Conservation (phyloP, 768 basidiomycete species). For the Suillus hirtellus region DNA sequence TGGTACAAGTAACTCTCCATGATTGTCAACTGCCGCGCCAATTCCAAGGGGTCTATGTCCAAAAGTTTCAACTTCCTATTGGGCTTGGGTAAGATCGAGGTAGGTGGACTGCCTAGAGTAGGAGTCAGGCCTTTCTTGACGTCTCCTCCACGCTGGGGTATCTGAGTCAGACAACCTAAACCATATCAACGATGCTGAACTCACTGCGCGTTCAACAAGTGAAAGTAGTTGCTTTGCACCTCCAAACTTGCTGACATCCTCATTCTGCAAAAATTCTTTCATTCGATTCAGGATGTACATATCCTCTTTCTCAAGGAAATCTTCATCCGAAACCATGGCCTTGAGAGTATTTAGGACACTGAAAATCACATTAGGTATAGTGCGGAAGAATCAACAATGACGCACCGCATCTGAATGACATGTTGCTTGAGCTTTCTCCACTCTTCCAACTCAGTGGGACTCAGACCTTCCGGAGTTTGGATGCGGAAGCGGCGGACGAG, state of each 20-base stretch:
- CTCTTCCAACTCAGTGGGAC: slow-evolving; percentile 59
- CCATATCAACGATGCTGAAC: slow-evolving; percentile 31
- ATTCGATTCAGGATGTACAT: slow-evolving; percentile 78
- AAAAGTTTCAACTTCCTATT: slow-evolving; percentile 74
- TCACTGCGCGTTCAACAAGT: slow-evolving; percentile 77
- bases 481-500: slow-evolving; percentile 82
- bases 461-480: slow-evolving; percentile 67
- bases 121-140: slow-evolving; percentile 57
- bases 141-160: slow-evolving; percentile 51
- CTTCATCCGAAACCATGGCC: slow-evolving; percentile 82
- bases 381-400: slow-evolving; percentile 12
- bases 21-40: slow-evolving; percentile 91
- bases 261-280: slow-evolving; percentile 71
- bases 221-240: slow-evolving; percentile 76
- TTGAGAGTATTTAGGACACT: slow-evolving; percentile 89
- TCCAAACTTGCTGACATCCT: slow-evolving; percentile 60
- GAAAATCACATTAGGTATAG: slow-evolving; percentile 8
- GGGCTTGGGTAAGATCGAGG: slow-evolving; percentile 72
- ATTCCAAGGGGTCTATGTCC: slow-evolving; percentile 86
- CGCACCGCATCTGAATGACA: slow-evolving; percentile 83
- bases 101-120: slow-evolving; percentile 61
- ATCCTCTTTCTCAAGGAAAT: slow-evolving; percentile 86
- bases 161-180: slow-evolving; percentile 16
- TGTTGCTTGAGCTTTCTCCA: slow-evolving; percentile 89
- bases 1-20: slow-evolving; percentile 87